Evolutionary conservation across 75 land plant genomes (phyloP).

Genomic region (Sequoia sempervirens): DNA sequence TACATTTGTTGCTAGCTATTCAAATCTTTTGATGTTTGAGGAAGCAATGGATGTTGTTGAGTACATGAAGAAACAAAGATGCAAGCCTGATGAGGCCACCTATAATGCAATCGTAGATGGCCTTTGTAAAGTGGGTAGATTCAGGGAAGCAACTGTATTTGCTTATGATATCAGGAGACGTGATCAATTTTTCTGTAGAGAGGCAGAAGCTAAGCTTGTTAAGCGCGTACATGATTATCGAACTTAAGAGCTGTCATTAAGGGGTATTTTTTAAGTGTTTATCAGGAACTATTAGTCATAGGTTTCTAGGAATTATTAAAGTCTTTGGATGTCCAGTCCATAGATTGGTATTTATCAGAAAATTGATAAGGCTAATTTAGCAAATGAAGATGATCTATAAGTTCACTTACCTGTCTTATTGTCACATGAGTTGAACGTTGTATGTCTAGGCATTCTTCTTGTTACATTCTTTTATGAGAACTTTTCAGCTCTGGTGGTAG

Average conservation of each 20-base stretch:
- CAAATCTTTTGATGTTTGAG: constrained; percentile 57
- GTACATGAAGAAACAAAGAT: constrained; percentile 75
- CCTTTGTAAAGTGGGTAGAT: constrained; percentile 49
- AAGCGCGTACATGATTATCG: constrained; percentile 9
- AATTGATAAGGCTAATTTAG: not conserved
- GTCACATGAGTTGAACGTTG: not conserved
- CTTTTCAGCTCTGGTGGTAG: not conserved
- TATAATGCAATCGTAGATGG: constrained; percentile 75
- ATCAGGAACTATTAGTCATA: not conserved
- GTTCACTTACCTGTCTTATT: not conserved
- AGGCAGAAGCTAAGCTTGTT: constrained; percentile 6
- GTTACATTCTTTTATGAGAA: not conserved
- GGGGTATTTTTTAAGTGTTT: not conserved
- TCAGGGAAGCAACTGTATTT: constrained; percentile 49
- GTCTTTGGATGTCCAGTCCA: not conserved
- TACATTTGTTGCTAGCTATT: constrained; percentile 70
- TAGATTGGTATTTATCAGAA: not conserved
- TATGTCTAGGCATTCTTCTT: not conserved
- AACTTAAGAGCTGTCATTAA: not conserved
- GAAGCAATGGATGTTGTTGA: constrained; percentile 75
- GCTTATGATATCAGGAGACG: constrained; percentile 28
- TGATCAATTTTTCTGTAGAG: constrained; percentile 16
- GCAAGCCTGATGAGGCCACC: constrained; percentile 69
- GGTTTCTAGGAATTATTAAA: not conserved
- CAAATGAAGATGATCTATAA: not conserved